Conservation (phyloP, 495 filamentous ascomycete species). For the Penicillium cinerascens region DNA sequence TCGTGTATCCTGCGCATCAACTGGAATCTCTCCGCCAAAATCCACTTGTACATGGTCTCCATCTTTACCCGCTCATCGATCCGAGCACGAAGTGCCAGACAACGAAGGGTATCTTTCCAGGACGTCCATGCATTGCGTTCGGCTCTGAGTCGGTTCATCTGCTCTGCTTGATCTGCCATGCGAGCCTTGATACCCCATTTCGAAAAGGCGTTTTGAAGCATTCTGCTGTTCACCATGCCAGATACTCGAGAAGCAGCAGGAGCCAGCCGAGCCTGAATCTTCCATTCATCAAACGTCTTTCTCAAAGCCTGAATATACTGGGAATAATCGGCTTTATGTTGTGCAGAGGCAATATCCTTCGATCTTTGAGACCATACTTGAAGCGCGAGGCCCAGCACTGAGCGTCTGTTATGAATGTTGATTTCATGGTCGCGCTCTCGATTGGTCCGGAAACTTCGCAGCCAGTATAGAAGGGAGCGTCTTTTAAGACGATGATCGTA, state of each 20-base stretch:
- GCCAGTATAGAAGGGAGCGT: conserved; percentile 44
- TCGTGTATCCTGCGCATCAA: conserved; percentile 53
- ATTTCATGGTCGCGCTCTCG: conserved; percentile 42
- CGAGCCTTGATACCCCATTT: conserved; percentile 51
- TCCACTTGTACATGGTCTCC: conserved; percentile 62
- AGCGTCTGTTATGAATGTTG: conserved; percentile 27
- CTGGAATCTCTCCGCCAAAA: conserved; percentile 51
- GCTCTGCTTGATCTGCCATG: conserved; percentile 50
- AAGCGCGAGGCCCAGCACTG: conserved; percentile 22
- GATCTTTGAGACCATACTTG: conserved; percentile 34
- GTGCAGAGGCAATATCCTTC: conserved; percentile 22
- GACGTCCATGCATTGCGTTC: conserved; percentile 57
- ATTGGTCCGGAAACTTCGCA: conserved; percentile 42
- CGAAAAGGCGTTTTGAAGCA: conserved; percentile 46
- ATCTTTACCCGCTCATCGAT: conserved; percentile 58
- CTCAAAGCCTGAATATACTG: conserved; percentile 29
- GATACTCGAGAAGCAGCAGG: conserved; percentile 47
- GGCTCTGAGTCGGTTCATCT: conserved; percentile 50
- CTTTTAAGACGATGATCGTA: conserved; percentile 46
- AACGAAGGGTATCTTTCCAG: conserved; percentile 66
- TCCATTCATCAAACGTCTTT: conserved; percentile 37
- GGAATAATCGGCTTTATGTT: conserved; percentile 32
- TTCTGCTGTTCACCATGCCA: conserved; percentile 44
- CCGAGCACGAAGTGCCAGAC: conserved; percentile 46
- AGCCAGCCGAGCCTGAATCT: conserved; percentile 40